Conservation (phyloP, 805 yeast species). For the Schizosaccharomyces japonicus region DNA sequence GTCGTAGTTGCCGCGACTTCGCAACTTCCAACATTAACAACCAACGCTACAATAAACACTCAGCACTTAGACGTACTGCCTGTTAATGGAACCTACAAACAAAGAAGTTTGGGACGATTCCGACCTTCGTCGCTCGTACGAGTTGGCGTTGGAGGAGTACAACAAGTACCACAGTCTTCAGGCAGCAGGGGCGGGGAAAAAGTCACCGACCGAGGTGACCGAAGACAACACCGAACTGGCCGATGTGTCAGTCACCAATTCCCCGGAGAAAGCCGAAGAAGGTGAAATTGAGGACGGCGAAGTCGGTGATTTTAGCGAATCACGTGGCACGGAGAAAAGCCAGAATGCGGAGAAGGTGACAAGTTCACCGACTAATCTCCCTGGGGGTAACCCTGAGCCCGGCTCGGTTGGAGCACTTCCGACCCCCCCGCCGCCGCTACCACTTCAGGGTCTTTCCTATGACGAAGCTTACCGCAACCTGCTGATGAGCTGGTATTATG, state of each 20-base stretch:
- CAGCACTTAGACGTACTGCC: background rate
- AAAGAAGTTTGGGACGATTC: slow-evolving; percentile 3
- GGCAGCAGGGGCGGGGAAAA: background rate
- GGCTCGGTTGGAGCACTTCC: no score
- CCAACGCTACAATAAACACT: background rate
- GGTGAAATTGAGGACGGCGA: no score
- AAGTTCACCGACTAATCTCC: no score
- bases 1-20: no score
- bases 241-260: background rate
- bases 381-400: no score
- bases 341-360: no score
- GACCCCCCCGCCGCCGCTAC: no score
- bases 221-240: background rate
- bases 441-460: no score
- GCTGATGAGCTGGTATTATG: background rate
- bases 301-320: no score
- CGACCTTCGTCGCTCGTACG: background rate
- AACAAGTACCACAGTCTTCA: slow-evolving; percentile 1
- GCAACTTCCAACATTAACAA: no score
- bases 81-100: background rate
- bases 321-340: no score
- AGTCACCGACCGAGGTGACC: background rate
- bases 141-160: background rate
- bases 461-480: background rate
- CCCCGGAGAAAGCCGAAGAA: background rate